Evolutionary conservation across 352 stramenopile genomes (phyloP), one percentile per base, ranked within the genome.

Genomic region (Pythium dissotocum): DNA sequence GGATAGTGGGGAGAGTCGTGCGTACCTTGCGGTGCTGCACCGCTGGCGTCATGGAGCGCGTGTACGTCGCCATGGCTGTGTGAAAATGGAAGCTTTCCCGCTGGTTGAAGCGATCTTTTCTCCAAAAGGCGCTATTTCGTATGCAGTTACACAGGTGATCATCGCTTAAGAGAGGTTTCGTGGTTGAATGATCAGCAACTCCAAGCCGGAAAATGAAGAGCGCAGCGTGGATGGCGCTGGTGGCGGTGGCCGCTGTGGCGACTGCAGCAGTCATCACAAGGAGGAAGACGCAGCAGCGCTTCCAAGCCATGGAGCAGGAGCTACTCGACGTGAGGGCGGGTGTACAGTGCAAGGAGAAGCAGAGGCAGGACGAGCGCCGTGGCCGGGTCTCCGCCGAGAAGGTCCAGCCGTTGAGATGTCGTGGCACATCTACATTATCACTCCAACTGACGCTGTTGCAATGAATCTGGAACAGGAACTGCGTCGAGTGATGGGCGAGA

Each of bases 331-430:
- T 57, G 1, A 54, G 26, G 30, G 36, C 26, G 38, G 71, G 87
- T 49, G 64, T 77, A 4, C 61, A 65, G 24, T 84, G 78, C 55
- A 88, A 85, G 57, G 83, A 91, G 53, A 65, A 77, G 51, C 71
- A 86, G 68, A 79, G 87, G 1, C 33, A 77, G 18, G 76, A 87
- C 35, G 87, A 95, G 65, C 80, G 85, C 14, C 72, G 71, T 61
- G 87, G 87, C 0, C 79, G 87, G 5, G 73, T 92, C 4, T 73
- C 82, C 30, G 84, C 87, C 33, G 87, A 95, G 30, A 88, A 91
- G 68, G 60, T 67, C 21, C 2, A 30, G 44, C 24, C 18, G 16
- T 38, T 32, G 9, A 9, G 44, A 14, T 35, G 33, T 49, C 6
- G 16, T 13, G 30, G 28, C 9, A 40, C 0, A 24, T 44, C 6